Conservation (phyloP, 139 green algal genomes). For the Volvox africanus region DNA sequence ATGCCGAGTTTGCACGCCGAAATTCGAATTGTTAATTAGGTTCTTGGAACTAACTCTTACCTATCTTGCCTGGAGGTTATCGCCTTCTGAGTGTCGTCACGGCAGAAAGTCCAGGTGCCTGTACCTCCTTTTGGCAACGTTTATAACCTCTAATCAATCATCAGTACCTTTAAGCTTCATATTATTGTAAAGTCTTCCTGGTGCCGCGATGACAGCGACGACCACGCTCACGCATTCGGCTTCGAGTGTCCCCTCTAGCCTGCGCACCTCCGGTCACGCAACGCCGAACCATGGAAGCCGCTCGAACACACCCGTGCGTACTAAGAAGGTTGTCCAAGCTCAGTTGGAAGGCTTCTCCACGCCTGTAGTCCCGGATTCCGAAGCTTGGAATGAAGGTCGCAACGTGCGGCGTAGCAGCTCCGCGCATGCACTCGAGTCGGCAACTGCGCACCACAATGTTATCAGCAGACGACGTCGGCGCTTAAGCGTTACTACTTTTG, state of each 20-base stretch:
- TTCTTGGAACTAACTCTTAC: too few relatives aligned
- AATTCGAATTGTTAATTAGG: too few relatives aligned
- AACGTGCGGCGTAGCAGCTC: background rate
- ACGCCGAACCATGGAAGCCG: conserved; percentile 15
- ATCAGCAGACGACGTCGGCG: background rate
- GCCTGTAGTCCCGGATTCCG: background rate
- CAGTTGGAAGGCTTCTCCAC: background rate
- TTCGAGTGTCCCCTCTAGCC: background rate
- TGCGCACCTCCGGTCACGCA: conserved; percentile 16
- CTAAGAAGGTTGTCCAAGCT: background rate
- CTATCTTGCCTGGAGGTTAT: too few relatives aligned
- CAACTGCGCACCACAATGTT: background rate
- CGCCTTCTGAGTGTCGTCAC: too few relatives aligned
- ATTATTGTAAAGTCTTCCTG: too few relatives aligned
- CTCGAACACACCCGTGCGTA: background rate
- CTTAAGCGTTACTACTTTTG: conserved; percentile 18
- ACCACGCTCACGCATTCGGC: background rate
- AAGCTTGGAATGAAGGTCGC: background rate
- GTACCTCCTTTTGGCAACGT: too few relatives aligned
- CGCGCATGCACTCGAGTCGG: background rate
- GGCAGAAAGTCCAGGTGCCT: too few relatives aligned
- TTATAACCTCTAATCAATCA: too few relatives aligned
- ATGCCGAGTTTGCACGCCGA: too few relatives aligned
- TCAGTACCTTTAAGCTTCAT: too few relatives aligned
- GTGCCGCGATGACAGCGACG: background rate